phyloP scores from a whole-genome alignment of 2,329 filamentous ascomycete genomes.

The Sporothrix pallida region DNA sequence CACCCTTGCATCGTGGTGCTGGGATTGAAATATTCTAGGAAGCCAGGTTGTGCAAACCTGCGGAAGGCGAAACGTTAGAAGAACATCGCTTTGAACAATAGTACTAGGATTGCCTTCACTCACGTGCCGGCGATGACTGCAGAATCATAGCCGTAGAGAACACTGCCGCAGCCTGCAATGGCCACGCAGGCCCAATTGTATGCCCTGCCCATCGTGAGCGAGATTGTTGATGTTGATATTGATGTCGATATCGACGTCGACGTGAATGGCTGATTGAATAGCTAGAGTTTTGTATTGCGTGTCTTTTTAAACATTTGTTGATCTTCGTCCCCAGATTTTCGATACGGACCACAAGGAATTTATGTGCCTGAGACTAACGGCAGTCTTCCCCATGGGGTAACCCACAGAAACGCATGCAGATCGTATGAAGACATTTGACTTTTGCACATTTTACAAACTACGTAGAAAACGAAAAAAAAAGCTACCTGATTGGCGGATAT shows the following conservation, averaged over 20 bases:
- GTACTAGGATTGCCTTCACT: neutral
- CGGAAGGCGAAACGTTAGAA: no score
- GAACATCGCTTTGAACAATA: no score
- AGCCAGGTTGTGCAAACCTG: neutral
- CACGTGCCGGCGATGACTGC: neutral
- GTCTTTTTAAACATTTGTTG: no score
- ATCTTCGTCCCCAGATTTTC: neutral
- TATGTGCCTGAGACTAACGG: neutral
- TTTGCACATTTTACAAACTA: no score
- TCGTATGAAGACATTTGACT: no score
- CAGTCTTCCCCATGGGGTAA: neutral
- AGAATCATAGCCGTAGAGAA: slow-evolving; percentile 1
- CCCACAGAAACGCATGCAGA: neutral
- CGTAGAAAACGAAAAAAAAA: no score
- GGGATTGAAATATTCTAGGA: neutral
- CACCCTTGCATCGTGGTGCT: neutral
- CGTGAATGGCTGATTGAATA: neutral
- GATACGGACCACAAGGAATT: neutral
- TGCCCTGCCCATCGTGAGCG: neutral
- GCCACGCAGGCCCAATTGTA: neutral
- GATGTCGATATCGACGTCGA: no score
- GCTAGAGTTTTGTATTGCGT: no score
- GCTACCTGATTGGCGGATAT: no score
- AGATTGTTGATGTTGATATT: no score
- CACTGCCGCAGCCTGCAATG: neutral